A percentile compares a stretch with the other conserved stretches of the same genome.
These are phyloP conservation scores for Elongisporangium undulatum DNA, from an alignment of 352 stramenopile genomes.

Conservation along the genomic window DNA sequence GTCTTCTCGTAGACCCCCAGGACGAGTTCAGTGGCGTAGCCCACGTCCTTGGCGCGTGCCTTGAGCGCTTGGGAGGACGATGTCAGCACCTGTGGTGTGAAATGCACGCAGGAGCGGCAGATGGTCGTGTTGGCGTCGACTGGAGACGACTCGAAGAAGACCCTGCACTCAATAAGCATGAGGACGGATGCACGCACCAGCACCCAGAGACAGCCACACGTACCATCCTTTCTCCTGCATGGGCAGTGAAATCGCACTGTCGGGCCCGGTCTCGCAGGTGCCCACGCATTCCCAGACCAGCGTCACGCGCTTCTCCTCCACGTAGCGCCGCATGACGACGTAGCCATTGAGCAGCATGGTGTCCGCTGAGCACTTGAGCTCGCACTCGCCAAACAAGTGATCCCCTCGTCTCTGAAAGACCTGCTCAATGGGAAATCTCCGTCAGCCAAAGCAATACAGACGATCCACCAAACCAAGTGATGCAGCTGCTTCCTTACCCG, in stretches of 20 bases:
- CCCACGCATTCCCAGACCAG: constrained; percentile 49
- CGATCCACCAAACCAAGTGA: neutral
- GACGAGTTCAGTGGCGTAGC: constrained; percentile 27
- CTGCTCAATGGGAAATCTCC: constrained; percentile 10
- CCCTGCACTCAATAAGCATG: constrained; percentile 13
- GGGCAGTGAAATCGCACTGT: constrained; percentile 16
- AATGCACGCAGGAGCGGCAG: constrained; percentile 42
- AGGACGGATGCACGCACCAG: neutral
- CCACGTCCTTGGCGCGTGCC: constrained; percentile 27
- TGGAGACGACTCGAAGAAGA: constrained; percentile 35
- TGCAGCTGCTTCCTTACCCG: constrained; percentile 24
- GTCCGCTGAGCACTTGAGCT: constrained; percentile 23
- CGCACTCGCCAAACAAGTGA: constrained; percentile 42
- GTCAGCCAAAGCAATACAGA: constrained; percentile 1
- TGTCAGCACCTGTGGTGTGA: constrained; percentile 23
- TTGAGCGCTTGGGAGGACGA: constrained; percentile 13
- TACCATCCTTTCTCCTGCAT: constrained; percentile 52
- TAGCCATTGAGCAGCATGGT: constrained; percentile 29
- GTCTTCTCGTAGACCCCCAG: constrained; percentile 36
- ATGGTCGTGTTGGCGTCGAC: constrained; percentile 38
- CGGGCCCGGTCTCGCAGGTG: constrained; percentile 13
- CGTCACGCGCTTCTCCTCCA: constrained; percentile 36
- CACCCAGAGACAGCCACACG: neutral
- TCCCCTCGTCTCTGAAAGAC: constrained; percentile 33
- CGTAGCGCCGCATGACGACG: constrained; percentile 36